Evolutionary conservation across 331 rosid genomes (phyloP), one percentile per base, ranked within the genome.

Genomic region (Erythrophleum ivorense): DNA sequence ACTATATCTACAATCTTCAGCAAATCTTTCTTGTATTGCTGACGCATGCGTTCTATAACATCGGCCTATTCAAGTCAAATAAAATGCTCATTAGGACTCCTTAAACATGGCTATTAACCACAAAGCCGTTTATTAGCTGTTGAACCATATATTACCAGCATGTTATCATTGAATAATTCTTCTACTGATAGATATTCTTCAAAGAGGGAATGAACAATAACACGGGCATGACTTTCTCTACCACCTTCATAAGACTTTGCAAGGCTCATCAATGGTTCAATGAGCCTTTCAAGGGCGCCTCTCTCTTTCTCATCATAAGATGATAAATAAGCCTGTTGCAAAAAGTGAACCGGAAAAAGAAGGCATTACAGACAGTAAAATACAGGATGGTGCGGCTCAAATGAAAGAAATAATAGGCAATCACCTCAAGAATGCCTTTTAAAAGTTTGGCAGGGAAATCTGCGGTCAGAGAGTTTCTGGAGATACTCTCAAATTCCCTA

Each of bases 201-300:
- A 83, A 96, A 96, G 81, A 96, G 99, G 81, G 98, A 90, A 79
- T 96, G 99, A 78, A 94, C 97, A 76, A 96, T 96, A 79, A 75
- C 64, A 70, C 92, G 97, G 67, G 99, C 99, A 83, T 96, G 99
- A 75, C 99, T 92, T 82, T 96, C 99, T 84, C 98, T 87, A 80
- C 99, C 99, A 84, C 99, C 98, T 55, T 96, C 99, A 12, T 96
- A 94, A 82, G 97, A 96, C 89, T 92, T 96, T 52, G 88, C 99
- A 55, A 96, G 90, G 85, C 91, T 90, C 91, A 89, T 24, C 72
- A 96, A 83, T 81, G 99, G 99, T 84, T 96, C 98, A 82, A 94
- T 89, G 66, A 96, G 94, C 91, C 99, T 90, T 86, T 96, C 99
- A 82, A 87, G 97, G 41, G 97, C 93, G 71, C 97, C 98, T 84